Percentiles rank a stretch among this genome's conserved stretches.
phyloP scores from a whole-genome alignment of 1,139 yeast species.

The Suhomyces kunorum region DNA sequence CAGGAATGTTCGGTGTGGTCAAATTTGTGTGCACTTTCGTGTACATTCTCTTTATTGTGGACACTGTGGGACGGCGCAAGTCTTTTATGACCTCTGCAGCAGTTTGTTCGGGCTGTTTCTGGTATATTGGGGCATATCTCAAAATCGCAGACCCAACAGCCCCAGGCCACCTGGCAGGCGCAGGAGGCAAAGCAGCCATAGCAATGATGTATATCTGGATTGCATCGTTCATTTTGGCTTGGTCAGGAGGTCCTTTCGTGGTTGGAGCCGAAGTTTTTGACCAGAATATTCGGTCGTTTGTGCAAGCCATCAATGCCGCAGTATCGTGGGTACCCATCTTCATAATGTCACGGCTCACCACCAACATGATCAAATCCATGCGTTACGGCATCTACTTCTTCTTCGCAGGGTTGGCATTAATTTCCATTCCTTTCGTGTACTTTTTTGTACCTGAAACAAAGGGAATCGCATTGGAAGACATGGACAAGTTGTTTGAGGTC shows the following conservation, averaged over 20 bases:
- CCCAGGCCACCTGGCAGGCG: slow-evolving; percentile 40
- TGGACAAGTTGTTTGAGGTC: slow-evolving; percentile 41
- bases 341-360: slow-evolving; percentile 42
- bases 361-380: slow-evolving; percentile 44
- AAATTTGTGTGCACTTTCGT: slow-evolving; percentile 41
- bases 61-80: slow-evolving; percentile 39
- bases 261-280: slow-evolving; percentile 46
- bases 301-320: slow-evolving; percentile 47
- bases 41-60: slow-evolving; percentile 41
- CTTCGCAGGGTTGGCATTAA: slow-evolving; percentile 37
- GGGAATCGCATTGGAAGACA: slow-evolving; percentile 46
- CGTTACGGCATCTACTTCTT: slow-evolving; percentile 44
- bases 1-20: slow-evolving; percentile 48
- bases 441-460: slow-evolving; percentile 44
- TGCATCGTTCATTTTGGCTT: slow-evolving; percentile 44
- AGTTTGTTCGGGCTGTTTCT: slow-evolving; percentile 41
- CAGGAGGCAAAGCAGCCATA: slow-evolving; percentile 47
- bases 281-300: slow-evolving; percentile 44
- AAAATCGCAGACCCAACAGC: slow-evolving; percentile 40
- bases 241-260: slow-evolving; percentile 50
- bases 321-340: slow-evolving; percentile 47
- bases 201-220: slow-evolving; percentile 49
- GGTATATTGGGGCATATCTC: slow-evolving; percentile 47
- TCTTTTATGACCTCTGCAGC: slow-evolving; percentile 43
- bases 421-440: slow-evolving; percentile 39